Evolutionary conservation across 768 basidiomycete species (phyloP).

Genomic region (Rhizopogon rudus): DNA sequence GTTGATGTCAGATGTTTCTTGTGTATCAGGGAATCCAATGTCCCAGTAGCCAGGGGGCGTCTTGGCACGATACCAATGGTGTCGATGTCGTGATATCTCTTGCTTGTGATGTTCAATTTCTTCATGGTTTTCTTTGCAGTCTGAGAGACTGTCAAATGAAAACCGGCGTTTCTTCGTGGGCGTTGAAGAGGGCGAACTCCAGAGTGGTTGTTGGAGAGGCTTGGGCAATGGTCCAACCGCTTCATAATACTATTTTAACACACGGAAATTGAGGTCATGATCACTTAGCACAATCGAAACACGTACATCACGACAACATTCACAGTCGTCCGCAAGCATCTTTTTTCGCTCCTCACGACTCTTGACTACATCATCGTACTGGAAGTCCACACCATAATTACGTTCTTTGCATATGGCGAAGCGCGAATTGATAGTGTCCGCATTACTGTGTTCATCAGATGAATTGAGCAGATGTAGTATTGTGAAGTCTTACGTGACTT

Average conservation of each 20-base stretch:
- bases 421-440: slow-evolving; percentile 51
- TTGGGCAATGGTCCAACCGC: slow-evolving; percentile 68
- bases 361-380: slow-evolving; percentile 76
- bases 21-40: slow-evolving; percentile 86
- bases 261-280: background rate
- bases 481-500: slow-evolving; percentile 27
- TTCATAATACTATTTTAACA: slow-evolving; percentile 64
- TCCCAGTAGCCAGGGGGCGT: slow-evolving; percentile 90
- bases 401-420: slow-evolving; percentile 61
- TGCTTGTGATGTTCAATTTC: slow-evolving; percentile 53
- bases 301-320: slow-evolving; percentile 73
- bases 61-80: slow-evolving; percentile 61
- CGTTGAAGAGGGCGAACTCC: slow-evolving; percentile 58
- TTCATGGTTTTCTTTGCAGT: slow-evolving; percentile 29
- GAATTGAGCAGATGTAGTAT: background rate
- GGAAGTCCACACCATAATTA: slow-evolving; percentile 63
- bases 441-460: slow-evolving; percentile 7
- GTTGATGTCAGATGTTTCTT: slow-evolving; percentile 76
- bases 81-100: slow-evolving; percentile 66
- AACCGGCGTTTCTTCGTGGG: slow-evolving; percentile 14
- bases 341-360: slow-evolving; percentile 54
- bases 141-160: slow-evolving; percentile 3
- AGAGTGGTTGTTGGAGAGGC: slow-evolving; percentile 62
- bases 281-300: background rate
- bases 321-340: slow-evolving; percentile 77